Conservation (phyloP, 306 rosid genomes). For the Acacia confusa region DNA sequence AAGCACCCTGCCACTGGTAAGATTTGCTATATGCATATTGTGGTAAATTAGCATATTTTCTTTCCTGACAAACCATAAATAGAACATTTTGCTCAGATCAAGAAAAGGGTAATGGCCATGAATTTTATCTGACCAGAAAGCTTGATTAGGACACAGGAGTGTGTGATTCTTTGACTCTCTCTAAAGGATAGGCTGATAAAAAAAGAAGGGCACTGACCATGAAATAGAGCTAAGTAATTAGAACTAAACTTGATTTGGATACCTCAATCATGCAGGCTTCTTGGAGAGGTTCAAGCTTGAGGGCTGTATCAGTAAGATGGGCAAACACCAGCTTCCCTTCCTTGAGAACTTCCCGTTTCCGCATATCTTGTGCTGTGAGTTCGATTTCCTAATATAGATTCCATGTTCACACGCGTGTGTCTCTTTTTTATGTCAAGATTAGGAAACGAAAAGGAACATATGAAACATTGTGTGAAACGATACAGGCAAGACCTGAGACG, state of each 20-base stretch:
- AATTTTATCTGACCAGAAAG: background rate
- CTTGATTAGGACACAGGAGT: background rate
- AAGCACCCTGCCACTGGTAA: background rate
- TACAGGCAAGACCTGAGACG: slow-evolving; percentile 39
- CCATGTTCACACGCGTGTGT: background rate
- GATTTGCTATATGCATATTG: background rate
- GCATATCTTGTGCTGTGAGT: slow-evolving; percentile 55
- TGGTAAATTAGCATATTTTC: background rate
- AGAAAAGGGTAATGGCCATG: background rate
- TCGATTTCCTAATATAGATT: background rate
- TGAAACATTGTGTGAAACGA: background rate
- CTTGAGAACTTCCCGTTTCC: slow-evolving; percentile 48
- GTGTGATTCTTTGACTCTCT: background rate
- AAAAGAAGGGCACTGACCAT: background rate
- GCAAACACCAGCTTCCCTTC: slow-evolving; percentile 40
- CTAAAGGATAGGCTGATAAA: background rate
- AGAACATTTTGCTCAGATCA: background rate
- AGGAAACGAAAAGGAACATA: background rate
- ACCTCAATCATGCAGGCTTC: slow-evolving; percentile 37
- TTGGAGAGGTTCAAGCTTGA: slow-evolving; percentile 26
- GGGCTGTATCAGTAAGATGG: slow-evolving; percentile 41
- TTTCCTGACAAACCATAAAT: background rate
- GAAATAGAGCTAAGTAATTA: background rate
- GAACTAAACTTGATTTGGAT: background rate
- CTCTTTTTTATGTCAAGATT: background rate